Evolutionary conservation across 768 basidiomycete genomes (phyloP), one percentile per base, ranked within the genome.

Genomic region (Tulasnella sp.): DNA sequence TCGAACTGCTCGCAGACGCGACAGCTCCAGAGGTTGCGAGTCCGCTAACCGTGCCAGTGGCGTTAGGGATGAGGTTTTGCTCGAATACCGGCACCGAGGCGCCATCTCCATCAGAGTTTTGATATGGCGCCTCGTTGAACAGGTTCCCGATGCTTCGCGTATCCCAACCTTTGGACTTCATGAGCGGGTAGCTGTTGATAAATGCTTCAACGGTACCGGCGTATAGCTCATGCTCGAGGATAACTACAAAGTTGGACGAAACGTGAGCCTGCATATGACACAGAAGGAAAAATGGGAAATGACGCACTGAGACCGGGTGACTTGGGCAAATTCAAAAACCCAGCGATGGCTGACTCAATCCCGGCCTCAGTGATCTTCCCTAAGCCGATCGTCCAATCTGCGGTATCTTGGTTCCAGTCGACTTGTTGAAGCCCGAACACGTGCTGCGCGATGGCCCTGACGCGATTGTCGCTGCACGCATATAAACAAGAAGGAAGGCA

Each of bases 361-460:
- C 67, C 67, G 5, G 76, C 66, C 15, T 70, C 62, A 2, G 79
- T 82, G 1, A 80, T 80, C 50, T 67, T 71, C 58, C 70, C 73
- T 44, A 68, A 60, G 23, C 68, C 44, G 21, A 55, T 42, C 50
- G 60, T 56, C 44, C 34, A 61, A 44, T 68, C 69, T 29, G 51
- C 59, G 44, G 64, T 64, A 62, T 94, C 93, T 61, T 83, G 79
- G 71, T 95, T 93, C 94, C 94, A 97, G 65, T 89, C 72, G 58
- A 94, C 79, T n/a, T 88, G 86, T 19, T 77, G 77, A 63, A 97
- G 70, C 23, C 88, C 90, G 68, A 96, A 93, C 34, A 93, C 84
- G 43, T 71, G 68, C 68, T 79, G 76, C 24, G 93, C 94, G 67
- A 98, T 88, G 3, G 91, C 84, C 38, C 80, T 76, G 30, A 95